Base-by-base conservation (phyloP, 345 rosid species). In the Aquilaria malaccensis region DNA sequence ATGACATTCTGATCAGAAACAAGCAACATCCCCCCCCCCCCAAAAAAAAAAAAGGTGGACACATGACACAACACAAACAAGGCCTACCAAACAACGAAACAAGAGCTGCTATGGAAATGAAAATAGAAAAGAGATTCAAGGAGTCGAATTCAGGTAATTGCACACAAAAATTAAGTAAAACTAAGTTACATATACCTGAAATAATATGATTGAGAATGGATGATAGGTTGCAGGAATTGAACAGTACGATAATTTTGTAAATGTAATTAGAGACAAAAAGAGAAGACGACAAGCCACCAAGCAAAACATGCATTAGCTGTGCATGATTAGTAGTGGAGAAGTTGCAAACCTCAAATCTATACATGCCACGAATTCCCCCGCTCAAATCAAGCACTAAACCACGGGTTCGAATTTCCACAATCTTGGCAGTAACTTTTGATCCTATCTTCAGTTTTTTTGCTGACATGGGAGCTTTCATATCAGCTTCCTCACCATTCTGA, bases 341-440 rank as follows among this genome's bases (percentile, higher is more conserved):
- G 59, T 59, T 9, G 45, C 64, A 7, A 78, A 90, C 99, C 90
- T 86, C 76, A 65, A 88, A 94, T 61, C 75, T 81, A 68, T 85
- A 84, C 97, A 90, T 89, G 62, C 95, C 99, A 53, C 82, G 97
- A 67, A 90, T 71, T 68, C 80, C 95, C 77, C 87, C 82, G 62
- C 96, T 97, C 87, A 94, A 72, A 69, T 94, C 96, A 76, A 88
- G 96, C 72, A 88, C 95, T 54, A 94, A 76, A 61, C 99, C 99
- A 57, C 45, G 89, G 0, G 81, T 50, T 45, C 94, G 91, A 64
- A 88, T 69, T 78, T 87, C 82, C 67, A 67, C 63, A 53, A 90
- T 81, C 77, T 79, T 84, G 52, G 95, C 95, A 12, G 74, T 59
- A 56, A 79, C 66, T 75, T 81, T 82, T 46, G 80, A 76, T 70